Evolutionary conservation across 2,329 filamentous ascomycete genomes (phyloP).

Genomic region (Penicillium vulpinum): DNA sequence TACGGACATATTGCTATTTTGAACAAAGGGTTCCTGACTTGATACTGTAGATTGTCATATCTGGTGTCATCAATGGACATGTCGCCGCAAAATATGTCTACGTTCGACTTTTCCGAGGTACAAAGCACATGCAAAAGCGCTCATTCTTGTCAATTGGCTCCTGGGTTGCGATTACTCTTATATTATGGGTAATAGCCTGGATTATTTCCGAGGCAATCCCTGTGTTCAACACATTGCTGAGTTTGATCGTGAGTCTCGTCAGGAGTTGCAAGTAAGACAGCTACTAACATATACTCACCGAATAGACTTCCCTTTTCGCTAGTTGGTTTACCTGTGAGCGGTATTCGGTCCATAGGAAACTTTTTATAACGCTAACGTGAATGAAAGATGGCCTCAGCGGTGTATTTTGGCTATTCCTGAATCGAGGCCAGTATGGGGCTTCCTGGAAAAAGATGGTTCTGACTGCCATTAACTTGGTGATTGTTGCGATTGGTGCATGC

Average conservation of each 20-base stretch:
- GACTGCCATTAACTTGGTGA: conserved; percentile 8
- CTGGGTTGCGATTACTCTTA: conserved; percentile 59
- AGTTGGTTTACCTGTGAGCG: conserved; percentile 61
- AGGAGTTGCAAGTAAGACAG: neutral
- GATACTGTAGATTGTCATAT: conserved; percentile 56
- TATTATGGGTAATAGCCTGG: conserved; percentile 61
- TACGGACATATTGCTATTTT: neutral
- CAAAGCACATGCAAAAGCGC: conserved; percentile 52
- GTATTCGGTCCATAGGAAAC: neutral
- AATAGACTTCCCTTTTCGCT: conserved; percentile 55
- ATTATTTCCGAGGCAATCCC: conserved; percentile 69
- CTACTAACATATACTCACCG: conserved; percentile 20
- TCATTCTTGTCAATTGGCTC: conserved; percentile 51
- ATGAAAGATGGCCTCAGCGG: conserved; percentile 14
- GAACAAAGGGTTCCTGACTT: neutral
- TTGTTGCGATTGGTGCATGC: conserved; percentile 14
- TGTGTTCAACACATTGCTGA: conserved; percentile 65
- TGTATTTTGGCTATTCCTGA: conserved; percentile 17
- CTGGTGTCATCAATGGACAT: conserved; percentile 67
- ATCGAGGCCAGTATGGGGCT: conserved; percentile 8
- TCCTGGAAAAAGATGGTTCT: conserved; percentile 11
- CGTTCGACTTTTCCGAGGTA: conserved; percentile 61
- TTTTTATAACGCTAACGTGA: neutral
- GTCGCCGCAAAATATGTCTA: conserved; percentile 67
- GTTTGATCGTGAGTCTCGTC: conserved; percentile 49